These are phyloP conservation scores for Chrysopogon serrulatus DNA, from an alignment of 176 grass and related monocot species.

Conservation along the genomic window DNA sequence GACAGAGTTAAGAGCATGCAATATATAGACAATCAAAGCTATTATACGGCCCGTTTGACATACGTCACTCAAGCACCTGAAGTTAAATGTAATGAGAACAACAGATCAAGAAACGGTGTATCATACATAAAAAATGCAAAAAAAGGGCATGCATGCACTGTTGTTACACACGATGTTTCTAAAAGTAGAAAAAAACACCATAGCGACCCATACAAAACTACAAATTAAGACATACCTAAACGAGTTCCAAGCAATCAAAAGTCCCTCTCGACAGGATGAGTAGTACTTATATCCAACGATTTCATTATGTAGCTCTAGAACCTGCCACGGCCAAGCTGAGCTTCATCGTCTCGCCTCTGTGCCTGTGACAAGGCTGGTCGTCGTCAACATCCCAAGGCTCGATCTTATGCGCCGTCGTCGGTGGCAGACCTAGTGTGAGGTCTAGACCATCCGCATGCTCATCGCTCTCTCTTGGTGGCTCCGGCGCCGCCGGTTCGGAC, in stretches of 20 bases:
- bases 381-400: constrained; percentile 10
- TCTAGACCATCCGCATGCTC: constrained; percentile 28
- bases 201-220: not conserved
- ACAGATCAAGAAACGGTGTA: not conserved
- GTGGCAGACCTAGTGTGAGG: constrained; percentile 41
- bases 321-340: constrained; percentile 22
- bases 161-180: constrained; percentile 26
- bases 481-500: constrained; percentile 25
- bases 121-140: not conserved
- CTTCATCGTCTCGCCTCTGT: constrained; percentile 5
- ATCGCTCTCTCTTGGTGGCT: not conserved
- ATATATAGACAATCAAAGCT: not conserved
- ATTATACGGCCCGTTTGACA: not conserved
- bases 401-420: not conserved
- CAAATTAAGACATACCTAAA: not conserved
- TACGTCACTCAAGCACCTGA: not conserved
- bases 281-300: not conserved
- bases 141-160: not conserved
- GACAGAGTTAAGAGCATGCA: not conserved
- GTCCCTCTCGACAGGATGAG: not conserved
- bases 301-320: not conserved
- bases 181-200: not conserved
- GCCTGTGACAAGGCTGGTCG: not conserved
- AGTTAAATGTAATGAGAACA: not conserved
- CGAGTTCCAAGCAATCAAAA: not conserved